These are phyloP conservation scores for Suhomyces prunicola DNA, from an alignment of 805 yeast genomes.

Conservation along the genomic window DNA sequence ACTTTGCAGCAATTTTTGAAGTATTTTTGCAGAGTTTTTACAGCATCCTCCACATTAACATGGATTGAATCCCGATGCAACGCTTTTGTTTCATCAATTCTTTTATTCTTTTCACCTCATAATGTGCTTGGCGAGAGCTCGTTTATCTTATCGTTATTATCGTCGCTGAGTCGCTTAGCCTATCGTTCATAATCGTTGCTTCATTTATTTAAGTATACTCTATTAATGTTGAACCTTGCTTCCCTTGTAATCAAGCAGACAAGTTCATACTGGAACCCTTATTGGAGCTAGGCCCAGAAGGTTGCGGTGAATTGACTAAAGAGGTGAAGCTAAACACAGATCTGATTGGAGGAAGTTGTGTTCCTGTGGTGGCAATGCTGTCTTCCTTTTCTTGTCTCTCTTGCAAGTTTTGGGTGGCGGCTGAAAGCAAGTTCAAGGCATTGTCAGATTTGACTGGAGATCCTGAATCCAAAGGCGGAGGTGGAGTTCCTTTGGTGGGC, in stretches of 20 bases:
- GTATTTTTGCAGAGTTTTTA: background rate
- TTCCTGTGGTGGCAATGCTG: conserved; percentile 38
- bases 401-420: conserved; percentile 24
- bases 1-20: background rate
- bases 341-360: conserved; percentile 41
- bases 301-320: conserved; percentile 6
- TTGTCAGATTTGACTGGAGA: conserved; percentile 4
- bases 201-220: background rate
- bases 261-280: conserved; percentile 5
- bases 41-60: no score
- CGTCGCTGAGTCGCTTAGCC: background rate
- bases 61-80: no score
- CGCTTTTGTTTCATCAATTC: background rate
- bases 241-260: conserved; percentile 5
- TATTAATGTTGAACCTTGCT: background rate
- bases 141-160: background rate
- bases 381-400: conserved; percentile 14
- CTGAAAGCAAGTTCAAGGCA: conserved; percentile 20
- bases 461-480: background rate
- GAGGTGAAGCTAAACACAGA: conserved; percentile 30
- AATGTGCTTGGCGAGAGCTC: background rate
- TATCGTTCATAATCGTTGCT: background rate
- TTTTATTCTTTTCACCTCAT: no score
- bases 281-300: conserved; percentile 2
- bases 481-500: conserved; percentile 1